A percentile compares a stretch with the other conserved stretches of the same genome.
These are phyloP conservation scores for Coccomyxa subellipsoidea DNA, from an alignment of 163 green algal genomes.

Conservation along the genomic window DNA sequence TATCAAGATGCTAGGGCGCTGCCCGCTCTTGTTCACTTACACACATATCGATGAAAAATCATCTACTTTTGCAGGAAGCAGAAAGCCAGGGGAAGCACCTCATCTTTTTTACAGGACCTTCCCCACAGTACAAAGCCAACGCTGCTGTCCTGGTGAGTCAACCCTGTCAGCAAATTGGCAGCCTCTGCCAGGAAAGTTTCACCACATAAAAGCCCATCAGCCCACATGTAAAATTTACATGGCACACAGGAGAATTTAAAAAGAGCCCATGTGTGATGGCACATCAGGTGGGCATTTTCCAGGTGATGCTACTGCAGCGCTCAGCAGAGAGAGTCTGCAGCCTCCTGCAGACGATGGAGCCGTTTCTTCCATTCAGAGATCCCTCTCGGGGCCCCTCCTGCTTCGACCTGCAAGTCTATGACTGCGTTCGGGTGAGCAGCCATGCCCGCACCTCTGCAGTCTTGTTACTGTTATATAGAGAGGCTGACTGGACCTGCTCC, in stretches of 20 bases:
- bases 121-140: conserved; percentile 71
- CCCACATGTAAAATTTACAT: too few species aligned
- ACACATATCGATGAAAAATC: too few species aligned
- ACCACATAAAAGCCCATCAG: too few species aligned
- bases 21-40: too few species aligned
- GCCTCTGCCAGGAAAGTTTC: neutral
- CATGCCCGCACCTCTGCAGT: neutral
- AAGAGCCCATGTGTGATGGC: too few species aligned
- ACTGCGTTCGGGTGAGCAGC: conserved; percentile 41
- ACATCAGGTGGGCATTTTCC: conserved; percentile 75
- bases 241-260: too few species aligned
- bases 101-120: conserved; percentile 63
- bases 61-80: conserved; percentile 67
- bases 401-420: conserved; percentile 72
- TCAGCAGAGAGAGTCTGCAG: conserved; percentile 68
- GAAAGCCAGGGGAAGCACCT: conserved; percentile 47
- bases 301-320: conserved; percentile 67
- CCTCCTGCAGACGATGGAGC: conserved; percentile 55
- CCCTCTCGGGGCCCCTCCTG: conserved; percentile 73
- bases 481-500: too few species aligned
- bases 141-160: conserved; percentile 70
- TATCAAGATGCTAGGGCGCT: neutral
- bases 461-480: too few species aligned
- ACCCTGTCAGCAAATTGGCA: neutral
- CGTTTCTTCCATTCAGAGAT: conserved; percentile 83